Evolutionary conservation across 2,329 filamentous ascomycete genomes (phyloP).

Genomic region (Purpureocillium takamizusanense): DNA sequence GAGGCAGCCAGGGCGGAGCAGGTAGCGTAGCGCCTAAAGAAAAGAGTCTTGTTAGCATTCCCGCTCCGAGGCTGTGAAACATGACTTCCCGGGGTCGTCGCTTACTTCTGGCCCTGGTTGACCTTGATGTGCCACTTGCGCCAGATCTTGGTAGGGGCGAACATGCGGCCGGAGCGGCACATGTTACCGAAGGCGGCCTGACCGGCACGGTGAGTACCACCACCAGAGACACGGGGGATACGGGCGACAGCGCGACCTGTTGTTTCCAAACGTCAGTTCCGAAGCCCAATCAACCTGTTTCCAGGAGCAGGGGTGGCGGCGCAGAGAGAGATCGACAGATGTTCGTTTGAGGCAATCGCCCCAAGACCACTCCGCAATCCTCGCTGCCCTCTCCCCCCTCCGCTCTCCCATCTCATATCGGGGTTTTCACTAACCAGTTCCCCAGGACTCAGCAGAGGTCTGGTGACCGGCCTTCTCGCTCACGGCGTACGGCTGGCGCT

Average conservation of each 20-base stretch:
- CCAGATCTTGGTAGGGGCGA: constrained; percentile 99
- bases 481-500: constrained; percentile 97
- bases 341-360: too few species aligned
- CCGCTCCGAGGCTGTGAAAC: too few species aligned
- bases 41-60: constrained; percentile 11
- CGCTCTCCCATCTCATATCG: background rate
- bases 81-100: constrained; percentile 8
- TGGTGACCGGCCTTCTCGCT: constrained; percentile 99
- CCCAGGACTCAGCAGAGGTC: constrained; percentile 99
- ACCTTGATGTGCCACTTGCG: constrained; percentile 99
- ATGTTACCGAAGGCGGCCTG: constrained; percentile 99
- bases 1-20: constrained; percentile 96
- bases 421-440: constrained; percentile 69
- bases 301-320: background rate
- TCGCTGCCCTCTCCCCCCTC: too few species aligned
- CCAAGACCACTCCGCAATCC: too few species aligned
- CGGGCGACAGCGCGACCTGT: constrained; percentile 97
- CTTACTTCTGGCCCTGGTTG: constrained; percentile 95
- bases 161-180: constrained; percentile 99
- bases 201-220: constrained; percentile 99
- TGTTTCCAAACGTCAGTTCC: constrained; percentile 2
- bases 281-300: background rate
- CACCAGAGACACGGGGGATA: constrained; percentile 99
- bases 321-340: background rate
- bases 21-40: constrained; percentile 81